A percentile compares a stretch with the other conserved stretches of the same genome.
phyloP scores from a whole-genome alignment of 371 early-diverging fungal species.

The Mortierella sp. region DNA sequence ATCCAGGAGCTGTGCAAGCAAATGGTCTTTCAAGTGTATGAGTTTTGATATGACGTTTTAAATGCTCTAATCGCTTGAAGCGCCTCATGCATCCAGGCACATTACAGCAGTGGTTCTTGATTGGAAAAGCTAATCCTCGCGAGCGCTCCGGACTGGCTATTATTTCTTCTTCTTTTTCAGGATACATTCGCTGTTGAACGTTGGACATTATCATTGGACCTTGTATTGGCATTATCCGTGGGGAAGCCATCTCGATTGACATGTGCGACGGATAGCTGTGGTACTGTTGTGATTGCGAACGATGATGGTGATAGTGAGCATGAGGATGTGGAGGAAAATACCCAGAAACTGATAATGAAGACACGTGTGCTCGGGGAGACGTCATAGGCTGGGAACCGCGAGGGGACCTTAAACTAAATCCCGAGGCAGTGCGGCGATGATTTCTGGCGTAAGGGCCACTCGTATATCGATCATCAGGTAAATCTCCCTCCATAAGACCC shows the following conservation, averaged over 20 bases:
- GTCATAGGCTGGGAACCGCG: not conserved
- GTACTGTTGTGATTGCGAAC: conserved; percentile 27
- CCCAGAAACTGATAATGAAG: not conserved
- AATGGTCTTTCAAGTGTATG: conserved; percentile 80
- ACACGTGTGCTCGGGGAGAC: not conserved
- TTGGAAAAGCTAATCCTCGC: conserved; percentile 12
- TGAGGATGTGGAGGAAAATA: not conserved
- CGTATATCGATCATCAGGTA: conserved; percentile 2
- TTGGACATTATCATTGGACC: conserved; percentile 6
- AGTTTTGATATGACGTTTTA: conserved; percentile 82
- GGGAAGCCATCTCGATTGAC: not conserved
- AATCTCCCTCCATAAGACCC: conserved; percentile 23
- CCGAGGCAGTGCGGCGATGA: conserved; percentile 31
- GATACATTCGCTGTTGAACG: conserved; percentile 1
- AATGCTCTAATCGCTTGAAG: conserved; percentile 82
- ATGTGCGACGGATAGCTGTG: not conserved
- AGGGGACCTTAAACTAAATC: conserved; percentile 1
- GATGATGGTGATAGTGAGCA: conserved; percentile 15
- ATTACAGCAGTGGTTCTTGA: conserved; percentile 63
- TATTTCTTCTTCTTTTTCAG: not conserved
- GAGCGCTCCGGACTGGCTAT: not conserved
- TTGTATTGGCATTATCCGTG: conserved; percentile 19
- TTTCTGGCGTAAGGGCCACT: not conserved
- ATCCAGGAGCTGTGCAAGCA: conserved; percentile 70
- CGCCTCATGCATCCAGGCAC: conserved; percentile 74